These are phyloP conservation scores for Solanum dulcamara DNA, from an alignment of 257 asterid genomes.

Conservation along the genomic window DNA sequence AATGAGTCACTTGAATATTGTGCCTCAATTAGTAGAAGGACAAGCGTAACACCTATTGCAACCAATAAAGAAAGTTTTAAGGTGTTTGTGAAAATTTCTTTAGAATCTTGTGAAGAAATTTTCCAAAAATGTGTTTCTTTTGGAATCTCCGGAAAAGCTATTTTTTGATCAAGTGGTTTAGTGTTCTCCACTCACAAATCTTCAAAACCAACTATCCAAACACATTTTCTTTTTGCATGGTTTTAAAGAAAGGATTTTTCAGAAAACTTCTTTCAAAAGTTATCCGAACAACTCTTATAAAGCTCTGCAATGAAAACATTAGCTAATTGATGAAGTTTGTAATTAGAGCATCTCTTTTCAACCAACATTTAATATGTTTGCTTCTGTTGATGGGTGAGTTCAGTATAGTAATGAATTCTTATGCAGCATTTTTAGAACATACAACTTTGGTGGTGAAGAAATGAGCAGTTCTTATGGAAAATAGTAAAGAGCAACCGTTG, in stretches of 20 bases:
- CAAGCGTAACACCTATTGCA: background rate
- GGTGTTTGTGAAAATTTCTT: background rate
- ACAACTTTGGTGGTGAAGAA: background rate
- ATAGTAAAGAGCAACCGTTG: background rate
- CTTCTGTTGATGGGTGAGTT: background rate
- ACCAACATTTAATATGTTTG: background rate
- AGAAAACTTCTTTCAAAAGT: background rate
- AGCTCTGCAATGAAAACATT: background rate
- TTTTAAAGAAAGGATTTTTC: background rate
- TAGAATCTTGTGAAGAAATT: background rate
- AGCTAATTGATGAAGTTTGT: background rate
- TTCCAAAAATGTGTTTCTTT: background rate
- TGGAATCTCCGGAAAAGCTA: background rate
- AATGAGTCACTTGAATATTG: background rate
- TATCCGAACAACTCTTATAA: background rate
- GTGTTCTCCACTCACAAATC: background rate
- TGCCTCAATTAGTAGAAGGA: background rate
- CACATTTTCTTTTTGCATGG: background rate
- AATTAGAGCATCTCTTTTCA: background rate
- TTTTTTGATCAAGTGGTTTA: background rate
- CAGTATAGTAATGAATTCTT: background rate
- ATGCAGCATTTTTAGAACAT: background rate
- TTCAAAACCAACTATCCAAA: background rate
- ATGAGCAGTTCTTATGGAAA: background rate
- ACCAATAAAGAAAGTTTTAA: background rate